phyloP scores from a whole-genome alignment of 1,284 basidiomycete genomes.

The Ceratobasidium sp. region DNA sequence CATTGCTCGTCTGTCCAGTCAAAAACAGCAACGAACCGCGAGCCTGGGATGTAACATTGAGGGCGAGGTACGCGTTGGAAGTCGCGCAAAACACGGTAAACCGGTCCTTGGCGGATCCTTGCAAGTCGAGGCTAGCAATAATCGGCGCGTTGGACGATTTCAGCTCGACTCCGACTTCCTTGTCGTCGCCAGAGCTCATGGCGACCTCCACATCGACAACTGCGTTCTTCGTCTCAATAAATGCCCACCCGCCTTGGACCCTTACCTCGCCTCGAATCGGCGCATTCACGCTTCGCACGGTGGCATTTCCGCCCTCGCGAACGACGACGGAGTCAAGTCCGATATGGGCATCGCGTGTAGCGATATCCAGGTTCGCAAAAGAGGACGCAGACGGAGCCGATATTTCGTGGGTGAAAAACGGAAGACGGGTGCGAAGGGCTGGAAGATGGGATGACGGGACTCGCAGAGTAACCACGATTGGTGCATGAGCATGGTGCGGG shows the following conservation, averaged over 20 bases:
- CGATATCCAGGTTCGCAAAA: conserved; percentile 19
- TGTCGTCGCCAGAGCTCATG: neutral
- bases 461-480: neutral
- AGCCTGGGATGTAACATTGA: conserved; percentile 8
- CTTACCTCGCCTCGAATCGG: conserved; percentile 7
- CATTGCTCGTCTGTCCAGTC: conserved; percentile 10
- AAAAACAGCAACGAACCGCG: conserved; percentile 12
- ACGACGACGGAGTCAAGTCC: neutral
- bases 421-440: conserved; percentile 22
- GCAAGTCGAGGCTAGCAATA: conserved; percentile 1
- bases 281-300: conserved; percentile 16
- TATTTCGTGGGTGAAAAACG: conserved; percentile 31
- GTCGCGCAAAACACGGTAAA: neutral
- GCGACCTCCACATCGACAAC: neutral
- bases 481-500: conserved; percentile 9
- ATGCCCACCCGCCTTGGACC: conserved; percentile 8
- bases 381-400: neutral
- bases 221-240: conserved; percentile 18
- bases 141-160: conserved; percentile 28
- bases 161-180: neutral
- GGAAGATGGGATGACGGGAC: conserved; percentile 19
- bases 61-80: conserved; percentile 15
- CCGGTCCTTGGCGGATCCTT: neutral
- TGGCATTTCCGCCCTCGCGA: conserved; percentile 9
- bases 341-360: conserved; percentile 1